Evolutionary conservation across 2,329 filamentous ascomycete species (phyloP), one percentile per base, ranked within the genome.

Genomic region (Catunica adiposa): DNA sequence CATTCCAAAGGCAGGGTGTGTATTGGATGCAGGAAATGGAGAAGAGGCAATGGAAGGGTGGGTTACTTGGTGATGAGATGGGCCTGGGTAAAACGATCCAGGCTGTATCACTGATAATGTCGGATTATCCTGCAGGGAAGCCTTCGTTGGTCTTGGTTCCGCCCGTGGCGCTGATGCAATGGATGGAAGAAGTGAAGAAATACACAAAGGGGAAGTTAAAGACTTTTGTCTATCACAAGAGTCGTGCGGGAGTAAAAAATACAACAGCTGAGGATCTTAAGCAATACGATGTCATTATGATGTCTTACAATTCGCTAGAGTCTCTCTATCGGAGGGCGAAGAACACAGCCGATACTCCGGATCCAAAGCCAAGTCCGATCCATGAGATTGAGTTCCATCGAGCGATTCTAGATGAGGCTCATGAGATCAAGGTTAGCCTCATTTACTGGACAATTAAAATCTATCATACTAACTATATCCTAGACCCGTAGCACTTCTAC

Each of bases 81-180:
- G 92, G 92, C 5, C 86, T 98, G 70, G 92, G 92, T 52, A 98
- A 98, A 72, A 98, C 92, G 0, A 97, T 98, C 53, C 92, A 98
- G 68, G 90, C 92, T 1, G 92, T 98, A 17, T 96, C 90, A 2
- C 77, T 98, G 47, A 89, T 98, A 68, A 97, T 97, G 92, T 96
- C 90, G 0, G 89, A 97, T 66, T 96, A 86, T 63, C 90, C 89
- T 2, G 85, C 82, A 22, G 84, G 84, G 62, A 71, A 83, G 55
- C 90, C 92, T 1, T 86, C 88, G 0, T 74, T 97, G 3, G 89
- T 97, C 1, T 76, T 96, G 34, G 89, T 95, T 0, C 90, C 90
- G 0, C 90, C 90, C 0, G 90, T 96, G 42, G 90, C 90, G 42
- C 71, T 97, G 52, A 94, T 96, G 85, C 90, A 97, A 65, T 97